Base-by-base conservation (phyloP, 2,329 filamentous ascomycete species). In the Cladosporium sp. region DNA sequence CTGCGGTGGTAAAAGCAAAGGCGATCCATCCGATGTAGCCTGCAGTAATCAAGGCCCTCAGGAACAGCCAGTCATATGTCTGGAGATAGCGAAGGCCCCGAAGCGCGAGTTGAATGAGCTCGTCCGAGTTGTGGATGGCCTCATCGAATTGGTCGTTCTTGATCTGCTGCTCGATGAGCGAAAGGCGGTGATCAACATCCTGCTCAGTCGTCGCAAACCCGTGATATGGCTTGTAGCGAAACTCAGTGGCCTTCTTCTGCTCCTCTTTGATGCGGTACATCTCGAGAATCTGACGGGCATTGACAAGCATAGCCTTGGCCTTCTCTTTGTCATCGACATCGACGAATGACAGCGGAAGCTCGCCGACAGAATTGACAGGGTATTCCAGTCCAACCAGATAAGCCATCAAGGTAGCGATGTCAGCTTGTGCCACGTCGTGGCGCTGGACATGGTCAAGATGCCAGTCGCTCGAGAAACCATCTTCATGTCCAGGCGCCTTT, bases 61-160 rank as follows among this genome's bases (percentile, higher is more conserved):
- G 73, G 70, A 98, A 98, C 2, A 98, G 77, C 93, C 93, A 98
- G 71, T 98, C 93, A 62, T 98, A 98, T 0, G 91, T 98, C 69
- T 98, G 93, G 20, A 98, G 78, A 66, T 98, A 98, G 43, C 93
- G 82, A 53, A 98, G 73, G 7, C 93, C 93, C 54, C 89, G 80
- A 1, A 98, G 77, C 1, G 83, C 85, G 43, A 88, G 72, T 52
- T 85, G 79, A 53, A 97, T 86, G 12, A 98, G 75, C 22, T 83
- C 79, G 36, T 86, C 83, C 1, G 88, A 89, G 60, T 87, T 80
- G 51, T 82, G 75, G 59, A 97, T 95, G 1, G 92, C 88, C 58
- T 88, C 80, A 50, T 92, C 83, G 56, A 84, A 83, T 39, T 79
- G 75, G 7, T 79, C 83, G 8, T 71, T 69, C 12, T 80, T 73